phyloP scores from a whole-genome alignment of 2,329 filamentous ascomycete species.

The Atkinsonella texensis region DNA sequence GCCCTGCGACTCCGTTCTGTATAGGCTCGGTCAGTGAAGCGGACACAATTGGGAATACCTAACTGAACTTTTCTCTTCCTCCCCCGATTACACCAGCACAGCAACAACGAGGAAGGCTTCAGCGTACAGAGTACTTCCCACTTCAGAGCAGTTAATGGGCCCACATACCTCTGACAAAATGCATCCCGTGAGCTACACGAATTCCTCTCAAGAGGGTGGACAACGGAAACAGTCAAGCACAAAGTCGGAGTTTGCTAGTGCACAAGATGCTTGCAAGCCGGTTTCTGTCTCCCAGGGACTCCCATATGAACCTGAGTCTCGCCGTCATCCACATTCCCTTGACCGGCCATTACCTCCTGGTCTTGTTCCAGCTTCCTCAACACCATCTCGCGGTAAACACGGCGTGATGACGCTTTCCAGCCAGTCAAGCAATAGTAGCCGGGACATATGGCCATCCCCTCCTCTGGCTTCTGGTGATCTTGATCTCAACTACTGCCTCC shows the following conservation, averaged over 20 bases:
- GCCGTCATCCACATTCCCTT: conserved; percentile 6
- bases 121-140: conserved; percentile 7
- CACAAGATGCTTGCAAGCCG: conserved; percentile 14
- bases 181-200: conserved; percentile 22
- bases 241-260: conserved; percentile 15
- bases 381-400: conserved; percentile 13
- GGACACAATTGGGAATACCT: conserved; percentile 1
- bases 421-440: conserved; percentile 9
- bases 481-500: conserved; percentile 2
- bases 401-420: conserved; percentile 2
- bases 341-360: background rate
- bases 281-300: conserved; percentile 12
- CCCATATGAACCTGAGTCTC: conserved; percentile 13
- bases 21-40: background rate
- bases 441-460: conserved; percentile 23
- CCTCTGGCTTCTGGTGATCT: conserved; percentile 11
- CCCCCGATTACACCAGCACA: background rate
- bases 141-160: conserved; percentile 14
- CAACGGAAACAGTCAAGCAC: conserved; percentile 19
- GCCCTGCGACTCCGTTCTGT: background rate
- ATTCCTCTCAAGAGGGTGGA: conserved; percentile 12
- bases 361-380: conserved; percentile 10
- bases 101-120: background rate
- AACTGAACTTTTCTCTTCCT: background rate
- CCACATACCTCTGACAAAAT: conserved; percentile 17